Percentiles rank a stretch among this genome's conserved stretches.
These are phyloP conservation scores for Gilbertella persicaria DNA, from an alignment of 371 early-diverging fungal species.

Conservation along the genomic window DNA sequence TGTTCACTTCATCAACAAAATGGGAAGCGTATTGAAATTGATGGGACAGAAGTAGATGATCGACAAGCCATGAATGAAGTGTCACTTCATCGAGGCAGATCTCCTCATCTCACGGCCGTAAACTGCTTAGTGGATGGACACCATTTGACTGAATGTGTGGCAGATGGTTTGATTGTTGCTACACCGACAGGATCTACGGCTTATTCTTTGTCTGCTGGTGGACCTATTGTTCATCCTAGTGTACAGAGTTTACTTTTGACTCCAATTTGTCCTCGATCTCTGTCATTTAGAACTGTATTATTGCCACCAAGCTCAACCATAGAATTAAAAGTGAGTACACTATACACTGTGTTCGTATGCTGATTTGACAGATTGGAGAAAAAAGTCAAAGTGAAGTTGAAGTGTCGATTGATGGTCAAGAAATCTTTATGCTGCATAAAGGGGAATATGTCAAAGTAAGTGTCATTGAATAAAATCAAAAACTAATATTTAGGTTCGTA, in stretches of 20 bases:
- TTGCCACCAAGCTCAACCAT: slow-evolving; percentile 78
- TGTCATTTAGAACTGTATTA: slow-evolving; percentile 91
- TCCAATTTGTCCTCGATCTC: slow-evolving; percentile 94
- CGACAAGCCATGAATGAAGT: slow-evolving; percentile 88
- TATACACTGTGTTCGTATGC: background rate
- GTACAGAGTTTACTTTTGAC: slow-evolving; percentile 88
- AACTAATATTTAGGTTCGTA: slow-evolving; percentile 50
- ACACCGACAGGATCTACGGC: slow-evolving; percentile 97
- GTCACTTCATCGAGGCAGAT: slow-evolving; percentile 83
- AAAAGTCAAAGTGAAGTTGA: slow-evolving; percentile 65
- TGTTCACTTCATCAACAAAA: slow-evolving; percentile 63
- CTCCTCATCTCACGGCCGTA: slow-evolving; percentile 80
- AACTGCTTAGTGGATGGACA: slow-evolving; percentile 80
- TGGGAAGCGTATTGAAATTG: slow-evolving; percentile 50
- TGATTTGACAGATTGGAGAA: slow-evolving; percentile 56
- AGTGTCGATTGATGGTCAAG: slow-evolving; percentile 75
- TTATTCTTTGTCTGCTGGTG: slow-evolving; percentile 90
- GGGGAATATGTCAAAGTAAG: slow-evolving; percentile 70
- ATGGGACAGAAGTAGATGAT: slow-evolving; percentile 51
- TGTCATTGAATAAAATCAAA: background rate
- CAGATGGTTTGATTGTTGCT: slow-evolving; percentile 72
- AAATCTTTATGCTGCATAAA: slow-evolving; percentile 66
- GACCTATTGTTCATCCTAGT: slow-evolving; percentile 93
- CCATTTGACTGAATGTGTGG: slow-evolving; percentile 85
- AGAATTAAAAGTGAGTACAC: slow-evolving; percentile 58